phyloP scores from a whole-genome alignment of 371 early-diverging fungal species.

The Syncephalastrum monosporum region DNA sequence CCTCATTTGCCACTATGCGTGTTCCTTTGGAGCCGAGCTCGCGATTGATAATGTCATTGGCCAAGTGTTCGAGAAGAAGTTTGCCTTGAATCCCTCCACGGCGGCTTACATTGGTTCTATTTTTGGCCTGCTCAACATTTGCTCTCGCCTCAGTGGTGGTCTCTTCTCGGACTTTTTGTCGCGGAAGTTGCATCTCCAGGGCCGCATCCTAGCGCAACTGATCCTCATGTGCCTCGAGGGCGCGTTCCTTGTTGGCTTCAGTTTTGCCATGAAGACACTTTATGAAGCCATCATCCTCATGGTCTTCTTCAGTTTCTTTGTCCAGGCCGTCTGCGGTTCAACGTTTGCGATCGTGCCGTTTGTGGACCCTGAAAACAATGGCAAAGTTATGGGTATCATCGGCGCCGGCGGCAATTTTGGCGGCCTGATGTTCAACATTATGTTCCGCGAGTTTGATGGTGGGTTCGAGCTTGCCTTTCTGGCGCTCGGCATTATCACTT shows the following conservation, averaged over 20 bases:
- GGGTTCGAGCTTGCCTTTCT: slow-evolving; percentile 16
- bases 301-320: slow-evolving; percentile 42
- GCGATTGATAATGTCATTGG: slow-evolving; percentile 60
- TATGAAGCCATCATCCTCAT: slow-evolving; percentile 29
- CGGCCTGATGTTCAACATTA: slow-evolving; percentile 19
- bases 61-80: slow-evolving; percentile 26
- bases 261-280: slow-evolving; percentile 19
- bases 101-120: slow-evolving; percentile 56
- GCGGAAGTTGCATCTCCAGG: slow-evolving; percentile 10
- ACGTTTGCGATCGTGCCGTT: slow-evolving; percentile 27
- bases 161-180: slow-evolving; percentile 32
- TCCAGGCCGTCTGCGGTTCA: slow-evolving; percentile 35
- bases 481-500: slow-evolving; percentile 15
- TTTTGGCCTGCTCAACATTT: slow-evolving; percentile 65
- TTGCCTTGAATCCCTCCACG: slow-evolving; percentile 36
- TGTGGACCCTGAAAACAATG: slow-evolving; percentile 18
- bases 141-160: slow-evolving; percentile 61
- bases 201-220: slow-evolving; percentile 36
- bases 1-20: slow-evolving; percentile 55
- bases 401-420: slow-evolving; percentile 40
- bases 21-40: slow-evolving; percentile 66
- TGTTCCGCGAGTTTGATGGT: slow-evolving; percentile 15
- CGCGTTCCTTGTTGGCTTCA: slow-evolving; percentile 21
- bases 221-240: slow-evolving; percentile 38
- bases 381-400: slow-evolving; percentile 27